These are phyloP conservation scores for Umbelopsis ramanniana DNA, from an alignment of 192 early-diverging fungal species.

Conservation along the genomic window DNA sequence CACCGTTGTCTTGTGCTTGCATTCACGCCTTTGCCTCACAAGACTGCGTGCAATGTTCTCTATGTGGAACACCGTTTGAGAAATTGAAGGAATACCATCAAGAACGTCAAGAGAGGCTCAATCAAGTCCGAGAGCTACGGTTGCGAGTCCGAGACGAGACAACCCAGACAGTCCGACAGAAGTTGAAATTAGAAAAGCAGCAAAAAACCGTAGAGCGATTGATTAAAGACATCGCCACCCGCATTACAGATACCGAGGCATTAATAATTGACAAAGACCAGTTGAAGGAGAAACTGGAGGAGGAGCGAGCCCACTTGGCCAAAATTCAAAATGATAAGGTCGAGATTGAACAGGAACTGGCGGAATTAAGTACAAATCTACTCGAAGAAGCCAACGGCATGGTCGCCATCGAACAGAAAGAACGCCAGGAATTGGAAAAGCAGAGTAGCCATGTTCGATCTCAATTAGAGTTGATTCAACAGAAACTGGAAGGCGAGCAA, in stretches of 20 bases:
- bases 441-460: conserved; percentile 55
- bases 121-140: neutral
- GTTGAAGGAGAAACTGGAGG: conserved; percentile 72
- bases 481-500: conserved; percentile 68
- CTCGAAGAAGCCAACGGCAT: conserved; percentile 93
- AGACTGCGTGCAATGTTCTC: conserved; percentile 15
- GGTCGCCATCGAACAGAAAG: conserved; percentile 74
- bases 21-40: conserved; percentile 16
- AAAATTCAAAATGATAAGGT: conserved; percentile 89
- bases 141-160: neutral
- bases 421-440: conserved; percentile 49
- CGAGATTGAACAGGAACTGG: conserved; percentile 85
- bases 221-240: conserved; percentile 67
- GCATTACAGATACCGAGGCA: conserved; percentile 66
- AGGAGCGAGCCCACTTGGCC: conserved; percentile 77
- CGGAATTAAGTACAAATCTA: conserved; percentile 85
- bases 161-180: conserved; percentile 44
- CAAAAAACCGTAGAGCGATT: conserved; percentile 60
- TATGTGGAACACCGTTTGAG: neutral
- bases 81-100: conserved; percentile 10
- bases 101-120: neutral
- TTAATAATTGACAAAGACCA: conserved; percentile 64
- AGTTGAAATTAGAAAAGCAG: conserved; percentile 59
- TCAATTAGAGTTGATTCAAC: conserved; percentile 59
- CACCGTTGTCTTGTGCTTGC: conserved; percentile 13